Base-by-base conservation (phyloP, 345 rosid species). In the Streptanthus diversifolius region DNA sequence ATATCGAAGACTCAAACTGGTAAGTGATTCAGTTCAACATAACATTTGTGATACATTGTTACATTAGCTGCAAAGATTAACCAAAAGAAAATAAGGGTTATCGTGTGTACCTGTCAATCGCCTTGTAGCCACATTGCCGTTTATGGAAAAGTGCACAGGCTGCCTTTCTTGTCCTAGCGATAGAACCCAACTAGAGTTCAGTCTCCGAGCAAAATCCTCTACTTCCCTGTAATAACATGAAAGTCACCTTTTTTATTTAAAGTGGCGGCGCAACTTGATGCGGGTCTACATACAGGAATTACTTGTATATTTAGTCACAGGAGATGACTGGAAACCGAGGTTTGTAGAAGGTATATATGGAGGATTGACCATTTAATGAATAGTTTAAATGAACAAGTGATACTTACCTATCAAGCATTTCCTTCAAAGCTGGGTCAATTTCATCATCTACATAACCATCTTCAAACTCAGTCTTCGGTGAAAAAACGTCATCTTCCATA, bases 131-230 rank as follows among this genome's bases (percentile, higher is more conserved):
- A 83, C 88, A 66, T 83, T 81, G 74, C 86, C 87, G 60, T 88
- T 85, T n/a, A 76, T 71, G 9, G 90, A 80, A 66, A 68, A 75
- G 60, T 72, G 75, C 47, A 72, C 77, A 6, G 87, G 86, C 68
- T 77, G 89, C 45, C 81, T 84, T 73, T 89, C 90, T 67, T 78
- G 88, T 72, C 90, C 91, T 75, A 83, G 68, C 5, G 85, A 87
- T 35, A 86, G 80, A 51, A 93, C 87, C 81, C 96, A 90, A 70
- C 87, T 90, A 7, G 97, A 89, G 79, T 90, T 93, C 70, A 91
- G 80, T 85, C 97, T 85, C 24, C 97, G 84, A 24, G 96, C 97
- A 83, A 90, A 93, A 63, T 91, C 98, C 81, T 85, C 98, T 45
- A 90, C 98, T 80, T 93, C 98, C 79, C 98, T 93, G 75, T 45